These are phyloP conservation scores for Epichloe sp. DNA, from an alignment of 2,329 filamentous ascomycete species.

Conservation along the genomic window DNA sequence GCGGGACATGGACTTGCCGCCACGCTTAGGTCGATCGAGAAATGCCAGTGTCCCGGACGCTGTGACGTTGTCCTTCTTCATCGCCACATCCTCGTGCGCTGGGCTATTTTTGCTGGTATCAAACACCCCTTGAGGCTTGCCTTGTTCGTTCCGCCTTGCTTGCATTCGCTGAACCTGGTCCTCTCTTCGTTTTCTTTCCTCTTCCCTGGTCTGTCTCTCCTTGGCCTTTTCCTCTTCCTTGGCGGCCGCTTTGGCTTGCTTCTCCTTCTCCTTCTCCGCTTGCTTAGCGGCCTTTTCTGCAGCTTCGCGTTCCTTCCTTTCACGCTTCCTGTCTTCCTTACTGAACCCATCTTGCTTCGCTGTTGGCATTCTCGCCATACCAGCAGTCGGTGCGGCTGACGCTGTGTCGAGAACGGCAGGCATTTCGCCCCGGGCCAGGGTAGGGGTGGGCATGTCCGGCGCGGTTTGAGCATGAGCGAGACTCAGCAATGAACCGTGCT, in stretches of 20 bases:
- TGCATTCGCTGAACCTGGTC: constrained; percentile 41
- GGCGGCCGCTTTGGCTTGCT: constrained; percentile 27
- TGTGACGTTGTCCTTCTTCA: constrained; percentile 24
- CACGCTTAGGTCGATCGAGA: constrained; percentile 54
- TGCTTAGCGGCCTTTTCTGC: constrained; percentile 44
- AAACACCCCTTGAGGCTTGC: constrained; percentile 48
- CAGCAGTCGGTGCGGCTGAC: neutral
- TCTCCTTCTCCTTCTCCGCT: constrained; percentile 23
- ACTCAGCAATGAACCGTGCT: constrained; percentile 39
- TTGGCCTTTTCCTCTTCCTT: constrained; percentile 16
- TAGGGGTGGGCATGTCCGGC: constrained; percentile 24
- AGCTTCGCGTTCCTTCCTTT: constrained; percentile 54
- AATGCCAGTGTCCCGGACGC: constrained; percentile 30
- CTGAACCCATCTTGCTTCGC: constrained; percentile 23
- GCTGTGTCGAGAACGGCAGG: constrained; percentile 6
- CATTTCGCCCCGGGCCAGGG: constrained; percentile 7
- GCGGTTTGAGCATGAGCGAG: constrained; percentile 57
- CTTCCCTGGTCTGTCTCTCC: constrained; percentile 14
- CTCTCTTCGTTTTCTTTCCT: constrained; percentile 29
- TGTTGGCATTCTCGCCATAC: constrained; percentile 11
- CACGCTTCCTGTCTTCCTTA: constrained; percentile 50
- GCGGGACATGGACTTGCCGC: constrained; percentile 66
- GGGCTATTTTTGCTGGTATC: constrained; percentile 54
- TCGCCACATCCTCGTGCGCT: constrained; percentile 34
- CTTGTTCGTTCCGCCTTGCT: constrained; percentile 42